Evolutionary conservation across 805 yeast species (phyloP), one percentile per base, ranked within the genome.

Genomic region (Tetrapisispora nanseiensis): DNA sequence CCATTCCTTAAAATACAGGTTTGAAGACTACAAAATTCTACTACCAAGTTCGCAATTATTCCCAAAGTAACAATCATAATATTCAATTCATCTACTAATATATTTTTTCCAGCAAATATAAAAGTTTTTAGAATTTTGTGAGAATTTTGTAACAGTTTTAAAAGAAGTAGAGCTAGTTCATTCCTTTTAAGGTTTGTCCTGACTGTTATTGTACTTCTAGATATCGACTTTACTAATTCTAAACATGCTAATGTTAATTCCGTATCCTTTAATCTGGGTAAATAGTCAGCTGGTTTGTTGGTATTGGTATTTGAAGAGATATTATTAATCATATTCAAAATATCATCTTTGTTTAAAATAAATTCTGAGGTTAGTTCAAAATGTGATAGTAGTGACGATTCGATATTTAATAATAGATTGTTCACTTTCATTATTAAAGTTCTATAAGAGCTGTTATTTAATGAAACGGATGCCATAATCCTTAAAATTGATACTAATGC

Each of bases 1-100:
- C 69, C 72, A 37, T 61, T 52, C 7, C 62, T 54, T n/a, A 62
- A 38, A 18, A 70, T 51, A 21, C 57, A 61, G 6, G 63, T 52
- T 41, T 67, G 66, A 39, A 69, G 45, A 13, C 68, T 63, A 3
- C 74, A 69, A 46, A 71, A 71, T 39, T 70, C 76, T 19, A 71
- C 63, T 21, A 70, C 66, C 29, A 68, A 57, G 48, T 71, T 71
- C 22, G 73, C 65, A 8, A 69, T 51, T 6, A 61, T 57, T 1
- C 74, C 72, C 41, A 71, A 45, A 2, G 57, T 42, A 12, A 53
- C 44, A 6, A 59, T 55, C 55, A 61, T 46, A 2, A 61, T 49
- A 28, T 47, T 45, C 7, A 59, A 35, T 41, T 60, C 66, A 6
- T 51, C 49, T 27, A 42, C 37, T 19, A 59, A 39, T 26, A 60